Evolutionary conservation across 768 basidiomycete species (phyloP).

Genomic region (Trametes punicea): DNA sequence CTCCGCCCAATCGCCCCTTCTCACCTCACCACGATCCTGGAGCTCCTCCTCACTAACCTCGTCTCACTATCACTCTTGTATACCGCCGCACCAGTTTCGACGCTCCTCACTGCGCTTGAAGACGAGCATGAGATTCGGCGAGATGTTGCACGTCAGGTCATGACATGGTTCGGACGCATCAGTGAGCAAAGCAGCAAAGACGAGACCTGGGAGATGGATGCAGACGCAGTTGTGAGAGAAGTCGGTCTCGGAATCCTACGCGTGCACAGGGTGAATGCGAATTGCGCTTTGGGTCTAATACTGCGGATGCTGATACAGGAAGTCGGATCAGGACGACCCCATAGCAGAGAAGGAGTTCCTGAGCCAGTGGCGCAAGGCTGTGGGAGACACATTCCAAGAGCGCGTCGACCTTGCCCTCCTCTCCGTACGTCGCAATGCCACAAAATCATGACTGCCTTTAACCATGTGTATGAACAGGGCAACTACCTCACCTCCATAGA

Average conservation of each 20-base stretch:
- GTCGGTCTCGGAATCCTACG: conserved; percentile 75
- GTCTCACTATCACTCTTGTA: conserved; percentile 58
- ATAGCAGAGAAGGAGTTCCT: conserved; percentile 57
- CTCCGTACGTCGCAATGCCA: conserved; percentile 45
- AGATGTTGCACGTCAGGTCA: conserved; percentile 60
- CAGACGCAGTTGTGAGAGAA: conserved; percentile 59
- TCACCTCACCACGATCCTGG: conserved; percentile 69
- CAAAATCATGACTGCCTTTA: not conserved
- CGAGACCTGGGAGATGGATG: conserved; percentile 66
- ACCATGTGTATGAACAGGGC: conserved; percentile 49
- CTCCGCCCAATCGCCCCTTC: conserved; percentile 69
- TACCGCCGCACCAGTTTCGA: conserved; percentile 51
- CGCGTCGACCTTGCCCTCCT: conserved; percentile 62
- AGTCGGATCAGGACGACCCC: conserved; percentile 48
- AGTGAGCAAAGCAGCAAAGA: conserved; percentile 25
- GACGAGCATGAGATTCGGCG: conserved; percentile 71
- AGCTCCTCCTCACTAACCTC: conserved; percentile 70
- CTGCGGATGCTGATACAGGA: not conserved
- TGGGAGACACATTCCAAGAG: conserved; percentile 75
- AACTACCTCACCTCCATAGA: conserved; percentile 57
- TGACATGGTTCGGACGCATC: conserved; percentile 79
- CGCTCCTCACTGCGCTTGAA: conserved; percentile 57
- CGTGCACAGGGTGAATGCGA: conserved; percentile 46
- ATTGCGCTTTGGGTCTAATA: not conserved
- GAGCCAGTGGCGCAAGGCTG: conserved; percentile 62